Evolutionary conservation across 169 alveolate species (phyloP).

Genomic region (Toxoplasma gondii): DNA sequence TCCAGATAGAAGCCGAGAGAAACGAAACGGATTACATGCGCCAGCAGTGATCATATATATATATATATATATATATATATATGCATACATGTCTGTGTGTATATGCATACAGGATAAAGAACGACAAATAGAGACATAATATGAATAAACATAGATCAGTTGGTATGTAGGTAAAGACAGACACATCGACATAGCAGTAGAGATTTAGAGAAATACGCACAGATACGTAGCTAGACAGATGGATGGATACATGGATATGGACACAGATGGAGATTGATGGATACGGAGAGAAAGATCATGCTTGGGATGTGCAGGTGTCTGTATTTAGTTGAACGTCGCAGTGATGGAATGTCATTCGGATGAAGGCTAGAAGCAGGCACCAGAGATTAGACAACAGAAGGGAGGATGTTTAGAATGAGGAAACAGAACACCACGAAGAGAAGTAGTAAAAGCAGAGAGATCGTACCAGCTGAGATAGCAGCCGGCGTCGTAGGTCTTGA

Average conservation of each 20-base stretch:
- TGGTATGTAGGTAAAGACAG: too few species aligned
- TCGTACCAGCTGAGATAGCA: conserved; percentile 54
- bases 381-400: not conserved
- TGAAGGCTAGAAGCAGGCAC: not conserved
- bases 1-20: too few species aligned
- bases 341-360: not conserved
- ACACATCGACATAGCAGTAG: too few species aligned
- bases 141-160: too few species aligned
- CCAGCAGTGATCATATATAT: too few species aligned
- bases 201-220: too few species aligned
- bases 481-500: conserved; percentile 54
- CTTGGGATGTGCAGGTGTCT: not conserved
- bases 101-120: not conserved
- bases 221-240: too few species aligned
- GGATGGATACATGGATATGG: too few species aligned
- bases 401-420: too few species aligned
- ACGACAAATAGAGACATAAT: not conserved
- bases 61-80: not conserved
- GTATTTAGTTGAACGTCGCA: not conserved
- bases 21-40: too few species aligned
- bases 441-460: not conserved
- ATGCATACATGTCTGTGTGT: not conserved
- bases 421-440: not conserved
- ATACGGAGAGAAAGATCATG: too few species aligned
- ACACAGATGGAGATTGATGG: too few species aligned